Conservation (phyloP, 2,329 filamentous ascomycete genomes). For the Talaromyces sp. region DNA sequence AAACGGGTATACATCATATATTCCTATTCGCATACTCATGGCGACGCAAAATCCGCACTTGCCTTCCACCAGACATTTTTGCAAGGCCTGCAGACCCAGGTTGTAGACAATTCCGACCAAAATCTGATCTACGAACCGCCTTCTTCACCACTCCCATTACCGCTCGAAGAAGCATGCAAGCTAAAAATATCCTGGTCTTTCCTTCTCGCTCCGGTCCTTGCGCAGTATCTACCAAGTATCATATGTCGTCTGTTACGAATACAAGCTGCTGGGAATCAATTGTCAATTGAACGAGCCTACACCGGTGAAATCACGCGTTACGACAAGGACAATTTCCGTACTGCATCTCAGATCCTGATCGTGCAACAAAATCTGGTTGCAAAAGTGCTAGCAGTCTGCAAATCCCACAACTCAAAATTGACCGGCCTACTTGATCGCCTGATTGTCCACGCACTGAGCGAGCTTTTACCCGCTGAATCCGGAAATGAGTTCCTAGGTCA, state of each 20-base stretch:
- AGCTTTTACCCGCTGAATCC: neutral
- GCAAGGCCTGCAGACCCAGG: conserved; percentile 20
- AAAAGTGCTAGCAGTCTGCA: neutral
- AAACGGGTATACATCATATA: conserved; percentile 38
- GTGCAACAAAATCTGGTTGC: conserved; percentile 22
- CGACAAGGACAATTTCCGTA: conserved; percentile 26
- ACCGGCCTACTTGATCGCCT: neutral
- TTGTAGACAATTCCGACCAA: neutral
- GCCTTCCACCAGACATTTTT: conserved; percentile 46
- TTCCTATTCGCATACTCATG: conserved; percentile 44
- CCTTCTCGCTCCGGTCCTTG: conserved; percentile 41
- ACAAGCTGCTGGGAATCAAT: conserved; percentile 27
- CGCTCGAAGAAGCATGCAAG: conserved; percentile 39
- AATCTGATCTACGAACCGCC: conserved; percentile 3
- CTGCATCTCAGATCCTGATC: conserved; percentile 31
- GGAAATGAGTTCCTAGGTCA: neutral
- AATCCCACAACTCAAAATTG: neutral
- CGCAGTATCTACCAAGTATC: conserved; percentile 36
- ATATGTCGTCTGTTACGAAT: conserved; percentile 34
- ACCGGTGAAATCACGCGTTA: conserved; percentile 29
- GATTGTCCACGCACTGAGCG: neutral
- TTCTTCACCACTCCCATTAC: conserved; percentile 27
- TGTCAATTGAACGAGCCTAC: conserved; percentile 25
- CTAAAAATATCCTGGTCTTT: conserved; percentile 47
- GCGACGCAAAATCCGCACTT: conserved; percentile 44